phyloP scores from a whole-genome alignment of 2,329 filamentous ascomycete species.

The Curvularia eragrostidis region DNA sequence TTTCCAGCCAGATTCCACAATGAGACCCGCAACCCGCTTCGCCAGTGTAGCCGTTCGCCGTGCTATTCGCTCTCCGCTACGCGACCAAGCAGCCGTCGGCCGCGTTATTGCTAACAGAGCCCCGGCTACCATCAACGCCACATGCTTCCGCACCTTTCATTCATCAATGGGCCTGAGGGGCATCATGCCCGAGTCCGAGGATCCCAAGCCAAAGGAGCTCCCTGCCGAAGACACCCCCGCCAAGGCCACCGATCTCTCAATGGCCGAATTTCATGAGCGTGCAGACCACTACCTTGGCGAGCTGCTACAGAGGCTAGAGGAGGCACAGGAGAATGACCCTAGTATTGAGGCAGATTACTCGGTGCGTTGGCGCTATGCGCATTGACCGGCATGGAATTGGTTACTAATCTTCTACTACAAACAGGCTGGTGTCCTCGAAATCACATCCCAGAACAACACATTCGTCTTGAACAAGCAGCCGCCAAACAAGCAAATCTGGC shows the following conservation, averaged over 20 bases:
- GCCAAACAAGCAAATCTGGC: constrained; percentile 96
- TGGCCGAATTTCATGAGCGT: constrained; percentile 76
- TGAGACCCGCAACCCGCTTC: constrained; percentile 37
- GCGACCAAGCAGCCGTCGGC: constrained; percentile 31
- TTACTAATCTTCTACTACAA: constrained; percentile 19
- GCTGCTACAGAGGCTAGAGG: constrained; percentile 69
- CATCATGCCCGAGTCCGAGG: constrained; percentile 56
- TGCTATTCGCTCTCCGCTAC: constrained; percentile 28
- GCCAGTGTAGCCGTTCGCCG: constrained; percentile 31
- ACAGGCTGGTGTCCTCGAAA: constrained; percentile 84
- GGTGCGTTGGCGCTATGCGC: constrained; percentile 61
- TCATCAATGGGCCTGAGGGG: constrained; percentile 36
- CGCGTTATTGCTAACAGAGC: constrained; percentile 34
- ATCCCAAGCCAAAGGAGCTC: constrained; percentile 46
- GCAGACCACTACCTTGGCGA: constrained; percentile 76
- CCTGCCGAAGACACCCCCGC: constrained; percentile 49
- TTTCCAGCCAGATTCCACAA: constrained; percentile 12
- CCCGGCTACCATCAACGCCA: constrained; percentile 16
- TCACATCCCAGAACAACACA: constrained; percentile 71
- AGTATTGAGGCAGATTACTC: constrained; percentile 89
- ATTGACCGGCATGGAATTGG: background rate
- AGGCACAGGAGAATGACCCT: constrained; percentile 72
- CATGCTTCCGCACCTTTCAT: constrained; percentile 34
- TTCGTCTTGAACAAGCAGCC: constrained; percentile 99
- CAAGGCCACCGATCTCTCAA: constrained; percentile 69